phyloP scores from a whole-genome alignment of 2,329 filamentous ascomycete genomes.

The Claviceps spartinae region DNA sequence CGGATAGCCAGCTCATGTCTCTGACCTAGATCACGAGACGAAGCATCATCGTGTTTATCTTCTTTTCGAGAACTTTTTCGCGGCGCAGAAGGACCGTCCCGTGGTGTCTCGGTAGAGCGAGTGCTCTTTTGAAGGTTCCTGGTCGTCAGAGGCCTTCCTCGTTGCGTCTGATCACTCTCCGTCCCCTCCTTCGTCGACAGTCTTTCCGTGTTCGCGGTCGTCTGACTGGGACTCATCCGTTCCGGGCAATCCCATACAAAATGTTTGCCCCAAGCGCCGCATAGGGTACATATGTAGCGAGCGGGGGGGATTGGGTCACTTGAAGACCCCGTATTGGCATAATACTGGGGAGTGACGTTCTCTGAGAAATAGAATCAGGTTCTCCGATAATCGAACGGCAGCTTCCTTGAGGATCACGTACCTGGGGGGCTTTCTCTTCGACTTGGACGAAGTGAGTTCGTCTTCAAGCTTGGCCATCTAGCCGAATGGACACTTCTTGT shows the following conservation, averaged over 20 bases:
- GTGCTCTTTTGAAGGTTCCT: neutral
- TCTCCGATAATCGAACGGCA: neutral
- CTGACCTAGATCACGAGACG: neutral
- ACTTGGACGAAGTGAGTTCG: neutral
- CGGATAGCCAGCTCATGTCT: neutral
- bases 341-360: neutral
- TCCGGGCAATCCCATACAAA: conserved; percentile 3
- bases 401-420: neutral
- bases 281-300: conserved; percentile 4
- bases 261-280: neutral
- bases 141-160: neutral
- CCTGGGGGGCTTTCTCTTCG: neutral
- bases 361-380: neutral
- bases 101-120: neutral
- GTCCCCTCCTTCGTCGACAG: neutral
- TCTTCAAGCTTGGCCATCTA: neutral
- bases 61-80: neutral
- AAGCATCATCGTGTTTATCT: neutral
- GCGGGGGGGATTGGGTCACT: neutral
- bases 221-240: neutral
- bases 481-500: neutral
- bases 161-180: neutral
- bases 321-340: neutral
- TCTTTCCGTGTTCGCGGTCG: neutral
- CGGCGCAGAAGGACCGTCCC: neutral